Conservation (phyloP, 371 early-diverging fungal species). For the Blakeslea trispora region DNA sequence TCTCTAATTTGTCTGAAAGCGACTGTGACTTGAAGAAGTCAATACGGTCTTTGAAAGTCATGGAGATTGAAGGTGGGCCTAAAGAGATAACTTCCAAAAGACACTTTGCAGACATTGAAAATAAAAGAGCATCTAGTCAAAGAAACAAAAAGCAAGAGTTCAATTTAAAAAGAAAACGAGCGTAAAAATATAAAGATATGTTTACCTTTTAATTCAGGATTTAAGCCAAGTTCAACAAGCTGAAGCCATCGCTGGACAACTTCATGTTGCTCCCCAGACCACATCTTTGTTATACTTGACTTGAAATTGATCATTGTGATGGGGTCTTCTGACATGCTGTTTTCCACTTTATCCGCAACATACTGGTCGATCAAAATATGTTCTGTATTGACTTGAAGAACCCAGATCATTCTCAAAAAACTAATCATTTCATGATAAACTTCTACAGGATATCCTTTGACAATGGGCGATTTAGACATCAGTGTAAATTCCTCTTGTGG, state of each 20-base stretch:
- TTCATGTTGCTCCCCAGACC: conserved; percentile 45
- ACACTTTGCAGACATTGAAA: conserved; percentile 67
- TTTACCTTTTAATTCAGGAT: conserved; percentile 44
- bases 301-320: conserved; percentile 44
- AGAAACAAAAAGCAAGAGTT: neutral
- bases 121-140: conserved; percentile 62
- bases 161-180: too few relatives aligned
- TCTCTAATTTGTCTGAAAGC: conserved; percentile 63
- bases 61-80: conserved; percentile 64
- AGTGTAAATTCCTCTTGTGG: conserved; percentile 37
- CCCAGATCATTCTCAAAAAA: conserved; percentile 58
- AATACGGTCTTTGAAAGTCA: conserved; percentile 56
- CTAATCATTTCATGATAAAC: conserved; percentile 58
- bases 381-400: conserved; percentile 55
- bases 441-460: conserved; percentile 57
- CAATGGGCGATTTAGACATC: conserved; percentile 39
- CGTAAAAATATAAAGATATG: too few relatives aligned
- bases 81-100: conserved; percentile 76
- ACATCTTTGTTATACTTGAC: conserved; percentile 39
- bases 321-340: conserved; percentile 52
- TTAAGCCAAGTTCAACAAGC: conserved; percentile 59
- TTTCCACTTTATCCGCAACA: conserved; percentile 54
- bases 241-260: conserved; percentile 52
- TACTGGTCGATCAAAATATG: conserved; percentile 57
- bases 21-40: conserved; percentile 68